Conservation (phyloP, 306 rosid species). For the Cyamopsis tetragonoloba region DNA sequence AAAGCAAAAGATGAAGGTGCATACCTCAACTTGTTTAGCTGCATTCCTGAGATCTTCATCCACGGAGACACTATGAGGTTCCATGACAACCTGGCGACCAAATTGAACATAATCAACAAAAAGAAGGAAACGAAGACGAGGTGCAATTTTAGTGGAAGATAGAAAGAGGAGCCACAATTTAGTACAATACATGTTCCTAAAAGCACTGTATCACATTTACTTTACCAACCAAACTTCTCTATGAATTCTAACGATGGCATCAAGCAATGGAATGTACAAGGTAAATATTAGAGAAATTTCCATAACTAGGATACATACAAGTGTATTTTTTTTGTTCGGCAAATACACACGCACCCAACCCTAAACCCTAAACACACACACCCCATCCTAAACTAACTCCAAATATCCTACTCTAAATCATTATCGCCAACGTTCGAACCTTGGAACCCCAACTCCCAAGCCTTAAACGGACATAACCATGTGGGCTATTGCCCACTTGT, state of each 20-base stretch:
- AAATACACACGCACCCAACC: too few relatives aligned
- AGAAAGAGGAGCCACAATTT: background rate
- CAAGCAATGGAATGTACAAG: background rate
- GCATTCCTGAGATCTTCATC: conserved; percentile 79
- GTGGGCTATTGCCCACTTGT: too few relatives aligned
- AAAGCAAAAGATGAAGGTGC: background rate
- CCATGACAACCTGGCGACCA: conserved; percentile 58
- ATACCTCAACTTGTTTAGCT: conserved; percentile 79
- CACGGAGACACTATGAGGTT: conserved; percentile 66
- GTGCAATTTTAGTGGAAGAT: background rate
- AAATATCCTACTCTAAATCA: too few relatives aligned
- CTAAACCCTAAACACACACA: too few relatives aligned
- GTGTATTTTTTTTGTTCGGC: too few relatives aligned
- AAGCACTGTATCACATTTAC: background rate
- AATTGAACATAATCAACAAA: background rate
- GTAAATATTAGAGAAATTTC: too few relatives aligned
- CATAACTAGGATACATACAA: too few relatives aligned
- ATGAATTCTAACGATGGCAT: background rate
- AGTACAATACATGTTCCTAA: background rate
- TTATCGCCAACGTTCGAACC: too few relatives aligned
- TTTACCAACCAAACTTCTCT: conserved; percentile 6
- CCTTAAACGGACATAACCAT: too few relatives aligned
- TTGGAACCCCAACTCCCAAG: too few relatives aligned
- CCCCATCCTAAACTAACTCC: too few relatives aligned
- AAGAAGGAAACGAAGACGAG: background rate